Percentiles rank a stretch among this genome's conserved stretches.
Evolutionary conservation across 2,329 filamentous ascomycete genomes (phyloP).

Genomic region (Arthrobotrys entomopaga): DNA sequence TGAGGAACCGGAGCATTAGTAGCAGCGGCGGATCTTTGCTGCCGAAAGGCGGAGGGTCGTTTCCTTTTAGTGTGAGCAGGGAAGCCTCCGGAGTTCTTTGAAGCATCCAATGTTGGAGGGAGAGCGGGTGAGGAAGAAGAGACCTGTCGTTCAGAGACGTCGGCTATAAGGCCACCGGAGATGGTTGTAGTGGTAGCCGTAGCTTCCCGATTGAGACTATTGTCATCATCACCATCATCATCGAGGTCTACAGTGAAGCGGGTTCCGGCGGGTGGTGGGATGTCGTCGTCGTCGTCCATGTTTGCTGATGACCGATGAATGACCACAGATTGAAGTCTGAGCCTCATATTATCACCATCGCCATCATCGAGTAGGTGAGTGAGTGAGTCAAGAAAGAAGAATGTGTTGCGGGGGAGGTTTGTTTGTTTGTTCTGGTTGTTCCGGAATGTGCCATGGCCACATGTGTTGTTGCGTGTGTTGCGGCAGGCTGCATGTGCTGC

Average conservation of each 20-base stretch:
- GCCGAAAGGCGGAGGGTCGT: conserved; percentile 78
- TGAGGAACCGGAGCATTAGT: conserved; percentile 55
- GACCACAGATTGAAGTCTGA: too few relatives aligned
- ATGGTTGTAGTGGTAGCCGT: background rate
- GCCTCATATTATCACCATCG: background rate
- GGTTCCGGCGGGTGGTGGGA: conserved; percentile 44
- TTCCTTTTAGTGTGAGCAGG: conserved; percentile 85
- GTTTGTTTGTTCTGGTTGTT: conserved; percentile 12
- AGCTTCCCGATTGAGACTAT: conserved; percentile 2
- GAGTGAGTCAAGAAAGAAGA: background rate
- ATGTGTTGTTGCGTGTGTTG: background rate
- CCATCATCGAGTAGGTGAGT: background rate
- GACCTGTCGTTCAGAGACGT: conserved; percentile 41
- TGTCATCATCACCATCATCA: background rate
- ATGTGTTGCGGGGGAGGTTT: conserved; percentile 24
- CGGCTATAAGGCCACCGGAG: conserved; percentile 25
- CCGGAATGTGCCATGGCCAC: conserved; percentile 33
- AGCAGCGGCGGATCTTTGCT: conserved; percentile 62
- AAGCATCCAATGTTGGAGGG: conserved; percentile 29
- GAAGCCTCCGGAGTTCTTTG: conserved; percentile 70
- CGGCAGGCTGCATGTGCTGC: too few relatives aligned
- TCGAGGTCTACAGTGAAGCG: conserved; percentile 46
- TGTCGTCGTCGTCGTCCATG: conserved; percentile 8
- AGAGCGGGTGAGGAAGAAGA: conserved; percentile 20
- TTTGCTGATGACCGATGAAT: background rate